Evolutionary conservation across 2,329 filamentous ascomycete species (phyloP), one percentile per base, ranked within the genome.

Genomic region (Pyrenochaeta sp.): DNA sequence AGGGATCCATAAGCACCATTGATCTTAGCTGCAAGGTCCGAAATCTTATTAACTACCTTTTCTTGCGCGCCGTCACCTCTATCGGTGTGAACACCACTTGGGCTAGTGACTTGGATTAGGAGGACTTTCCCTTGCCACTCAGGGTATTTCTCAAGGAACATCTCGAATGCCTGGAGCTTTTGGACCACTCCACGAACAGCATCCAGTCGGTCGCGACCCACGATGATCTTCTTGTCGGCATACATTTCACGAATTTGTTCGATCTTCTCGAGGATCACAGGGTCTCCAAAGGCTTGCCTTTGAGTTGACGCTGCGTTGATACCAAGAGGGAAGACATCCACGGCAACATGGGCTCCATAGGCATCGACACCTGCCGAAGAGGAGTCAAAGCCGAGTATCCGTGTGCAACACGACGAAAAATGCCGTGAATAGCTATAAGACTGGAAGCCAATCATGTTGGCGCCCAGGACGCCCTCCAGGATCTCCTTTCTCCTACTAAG

Each of bases 361-460:
- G 92, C 91, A 75, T 97, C 92, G 5, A 97, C 91, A 5, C 93
- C 92, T 3, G 90, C 88, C 1, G 88, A 88, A 58, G 93, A 93
- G 0, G 92, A 96, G 45, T 92, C 90, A 72, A 96, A 96, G n/a
- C 91, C 91, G 7, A 97, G 84, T 48, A 97, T 90, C 27, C 93
- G 88, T 1, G 92, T 96, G 79, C 93, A 97, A 80, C 93, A 97
- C 65, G 92, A 97, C 37, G 92, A 88, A 76, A 98, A 98, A 77
- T 98, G 94, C 25, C 93, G 88, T 13, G 93, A 94, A 78, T 97
- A 98, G 77, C 93, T 95, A 81, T 93, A 95, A 7, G 93, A 95
- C 78, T 98, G 94, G 81, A 98, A 97, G 0, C 93, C 93, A 62
- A 98, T 88, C 82, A 98, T 89, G 77, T 97, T 97, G 54, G 94